phyloP scores from a whole-genome alignment of 2,329 filamentous ascomycete genomes.

The Sarocladium brachiariae region DNA sequence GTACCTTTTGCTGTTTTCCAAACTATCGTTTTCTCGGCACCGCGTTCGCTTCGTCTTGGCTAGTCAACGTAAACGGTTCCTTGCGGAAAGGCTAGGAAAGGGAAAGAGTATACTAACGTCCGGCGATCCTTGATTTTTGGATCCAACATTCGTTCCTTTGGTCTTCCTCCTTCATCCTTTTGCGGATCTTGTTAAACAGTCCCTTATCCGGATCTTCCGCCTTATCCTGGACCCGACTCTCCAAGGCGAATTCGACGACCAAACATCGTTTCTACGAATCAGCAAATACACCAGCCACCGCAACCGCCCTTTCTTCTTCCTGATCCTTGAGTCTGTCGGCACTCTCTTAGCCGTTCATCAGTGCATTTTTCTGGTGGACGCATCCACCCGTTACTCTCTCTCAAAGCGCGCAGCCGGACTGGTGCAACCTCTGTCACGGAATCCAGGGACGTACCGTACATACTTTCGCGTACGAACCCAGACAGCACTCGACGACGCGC shows the following conservation, averaged over 20 bases:
- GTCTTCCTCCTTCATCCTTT: not conserved
- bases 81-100: not conserved
- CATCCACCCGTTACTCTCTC: not conserved
- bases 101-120: not conserved
- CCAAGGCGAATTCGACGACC: not conserved
- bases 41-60: not conserved
- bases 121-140: not conserved
- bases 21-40: not conserved
- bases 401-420: conserved; percentile 5
- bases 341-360: not conserved
- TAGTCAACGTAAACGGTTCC: not conserved
- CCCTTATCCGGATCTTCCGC: not conserved
- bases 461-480: too few relatives aligned
- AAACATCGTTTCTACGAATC: not conserved
- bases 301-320: not conserved
- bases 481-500: too few relatives aligned
- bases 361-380: not conserved
- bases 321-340: not conserved
- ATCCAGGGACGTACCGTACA: too few relatives aligned
- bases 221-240: not conserved
- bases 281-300: too few relatives aligned
- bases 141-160: not conserved
- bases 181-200: not conserved
- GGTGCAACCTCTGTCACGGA: conserved; percentile 3
- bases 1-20: not conserved